Evolutionary conservation across 495 filamentous ascomycete species (phyloP).

Genomic region (Aspergillus cristatus): DNA sequence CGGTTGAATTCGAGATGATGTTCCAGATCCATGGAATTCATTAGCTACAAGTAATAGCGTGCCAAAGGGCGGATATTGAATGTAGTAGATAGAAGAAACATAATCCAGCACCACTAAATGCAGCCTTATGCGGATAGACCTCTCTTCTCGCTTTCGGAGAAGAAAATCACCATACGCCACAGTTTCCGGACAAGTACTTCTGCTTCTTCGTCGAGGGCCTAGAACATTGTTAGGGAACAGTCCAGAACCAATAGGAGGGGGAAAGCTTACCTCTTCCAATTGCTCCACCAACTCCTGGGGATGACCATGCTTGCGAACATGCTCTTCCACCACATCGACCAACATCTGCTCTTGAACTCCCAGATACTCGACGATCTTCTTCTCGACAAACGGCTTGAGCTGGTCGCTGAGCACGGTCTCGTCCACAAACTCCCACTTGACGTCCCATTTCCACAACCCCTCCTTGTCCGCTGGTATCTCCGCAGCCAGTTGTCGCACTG

Average conservation of each 20-base stretch:
- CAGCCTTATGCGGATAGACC: conserved; percentile 61
- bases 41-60: too few relatives aligned
- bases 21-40: too few relatives aligned
- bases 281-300: conserved; percentile 78
- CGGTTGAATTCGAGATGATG: too few relatives aligned
- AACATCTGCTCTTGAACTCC: conserved; percentile 95
- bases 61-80: too few relatives aligned
- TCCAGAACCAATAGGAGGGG: conserved; percentile 1
- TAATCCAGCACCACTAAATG: too few relatives aligned
- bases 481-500: conserved; percentile 67
- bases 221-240: conserved; percentile 29
- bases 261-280: conserved; percentile 64
- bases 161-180: conserved; percentile 99
- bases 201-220: conserved; percentile 92
- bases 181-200: conserved; percentile 92
- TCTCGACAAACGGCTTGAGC: conserved; percentile 90
- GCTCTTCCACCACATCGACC: conserved; percentile 84
- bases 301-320: conserved; percentile 65
- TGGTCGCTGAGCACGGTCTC: conserved; percentile 75
- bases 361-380: conserved; percentile 94
- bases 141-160: conserved; percentile 88
- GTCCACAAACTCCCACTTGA: conserved; percentile 94
- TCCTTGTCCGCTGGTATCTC: conserved; percentile 85
- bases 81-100: too few relatives aligned
- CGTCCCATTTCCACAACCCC: conserved; percentile 81